These are phyloP conservation scores for Candida corydali DNA, from an alignment of 805 yeast genomes.

Conservation along the genomic window DNA sequence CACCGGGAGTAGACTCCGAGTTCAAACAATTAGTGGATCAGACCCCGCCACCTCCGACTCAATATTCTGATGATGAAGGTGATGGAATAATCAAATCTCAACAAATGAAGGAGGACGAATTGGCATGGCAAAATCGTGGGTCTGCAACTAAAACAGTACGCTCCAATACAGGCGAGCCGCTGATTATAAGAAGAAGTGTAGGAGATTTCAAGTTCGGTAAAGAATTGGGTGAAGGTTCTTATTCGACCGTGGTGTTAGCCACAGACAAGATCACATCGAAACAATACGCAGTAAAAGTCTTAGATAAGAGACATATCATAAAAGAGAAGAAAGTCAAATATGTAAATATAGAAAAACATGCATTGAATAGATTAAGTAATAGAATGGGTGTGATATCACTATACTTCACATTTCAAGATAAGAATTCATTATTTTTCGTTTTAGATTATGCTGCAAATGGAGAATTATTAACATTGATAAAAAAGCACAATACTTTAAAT, in stretches of 20 bases:
- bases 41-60: conserved; percentile 11
- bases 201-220: conserved; percentile 39
- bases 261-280: conserved; percentile 49
- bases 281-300: conserved; percentile 70
- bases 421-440: conserved; percentile 66
- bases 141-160: conserved; percentile 27
- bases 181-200: conserved; percentile 33
- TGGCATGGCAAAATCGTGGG: conserved; percentile 32
- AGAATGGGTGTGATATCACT: conserved; percentile 63
- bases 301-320: conserved; percentile 74
- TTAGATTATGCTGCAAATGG: conserved; percentile 80
- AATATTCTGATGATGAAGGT: neutral
- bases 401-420: conserved; percentile 78
- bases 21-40: conserved; percentile 14
- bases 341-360: conserved; percentile 78
- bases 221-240: conserved; percentile 43
- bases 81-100: conserved; percentile 8
- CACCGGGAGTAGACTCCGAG: conserved; percentile 21
- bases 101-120: conserved; percentile 12
- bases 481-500: conserved; percentile 63
- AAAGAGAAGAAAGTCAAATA: conserved; percentile 81
- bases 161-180: conserved; percentile 13
- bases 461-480: conserved; percentile 64
- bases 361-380: conserved; percentile 63
- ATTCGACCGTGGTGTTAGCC: conserved; percentile 42